phyloP scores from a whole-genome alignment of 2,329 filamentous ascomycete genomes.

The Xylaria sp. region DNA sequence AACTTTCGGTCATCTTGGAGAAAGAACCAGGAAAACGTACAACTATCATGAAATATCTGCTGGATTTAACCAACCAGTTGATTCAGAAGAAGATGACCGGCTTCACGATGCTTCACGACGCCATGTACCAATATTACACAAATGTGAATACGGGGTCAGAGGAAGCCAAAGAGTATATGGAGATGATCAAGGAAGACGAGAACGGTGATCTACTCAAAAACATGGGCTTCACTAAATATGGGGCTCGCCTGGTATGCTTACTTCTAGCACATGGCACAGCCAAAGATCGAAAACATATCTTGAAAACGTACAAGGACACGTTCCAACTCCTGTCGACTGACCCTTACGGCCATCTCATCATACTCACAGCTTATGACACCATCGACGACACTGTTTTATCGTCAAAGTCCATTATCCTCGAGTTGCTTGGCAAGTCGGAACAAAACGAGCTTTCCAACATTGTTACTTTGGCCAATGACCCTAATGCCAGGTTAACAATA shows the following conservation, averaged over 20 bases:
- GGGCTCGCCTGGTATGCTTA: slow-evolving; percentile 82
- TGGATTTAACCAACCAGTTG: slow-evolving; percentile 88
- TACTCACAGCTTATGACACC: slow-evolving; percentile 88
- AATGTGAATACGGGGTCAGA: slow-evolving; percentile 80
- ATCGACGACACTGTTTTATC: slow-evolving; percentile 94
- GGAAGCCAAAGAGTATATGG: slow-evolving; percentile 87
- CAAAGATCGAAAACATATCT: slow-evolving; percentile 90
- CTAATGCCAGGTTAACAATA: slow-evolving; percentile 72
- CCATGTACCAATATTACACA: slow-evolving; percentile 96
- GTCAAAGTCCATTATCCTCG: slow-evolving; percentile 85
- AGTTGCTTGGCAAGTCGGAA: slow-evolving; percentile 79
- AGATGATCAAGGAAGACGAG: slow-evolving; percentile 91
- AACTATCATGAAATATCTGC: slow-evolving; percentile 85
- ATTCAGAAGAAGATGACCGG: slow-evolving; percentile 97
- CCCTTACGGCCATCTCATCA: slow-evolving; percentile 78
- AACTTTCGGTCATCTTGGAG: slow-evolving; percentile 79
- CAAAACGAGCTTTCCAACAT: slow-evolving; percentile 72
- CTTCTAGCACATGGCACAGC: slow-evolving; percentile 85
- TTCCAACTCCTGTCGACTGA: slow-evolving; percentile 88
- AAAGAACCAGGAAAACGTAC: slow-evolving; percentile 84
- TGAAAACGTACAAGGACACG: slow-evolving; percentile 91
- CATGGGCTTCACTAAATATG: slow-evolving; percentile 92
- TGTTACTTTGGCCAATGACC: slow-evolving; percentile 71
- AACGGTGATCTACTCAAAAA: slow-evolving; percentile 92
- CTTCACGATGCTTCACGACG: slow-evolving; percentile 97